These are phyloP conservation scores for Penicillium malachiteum DNA, from an alignment of 495 filamentous ascomycete species.

Conservation along the genomic window DNA sequence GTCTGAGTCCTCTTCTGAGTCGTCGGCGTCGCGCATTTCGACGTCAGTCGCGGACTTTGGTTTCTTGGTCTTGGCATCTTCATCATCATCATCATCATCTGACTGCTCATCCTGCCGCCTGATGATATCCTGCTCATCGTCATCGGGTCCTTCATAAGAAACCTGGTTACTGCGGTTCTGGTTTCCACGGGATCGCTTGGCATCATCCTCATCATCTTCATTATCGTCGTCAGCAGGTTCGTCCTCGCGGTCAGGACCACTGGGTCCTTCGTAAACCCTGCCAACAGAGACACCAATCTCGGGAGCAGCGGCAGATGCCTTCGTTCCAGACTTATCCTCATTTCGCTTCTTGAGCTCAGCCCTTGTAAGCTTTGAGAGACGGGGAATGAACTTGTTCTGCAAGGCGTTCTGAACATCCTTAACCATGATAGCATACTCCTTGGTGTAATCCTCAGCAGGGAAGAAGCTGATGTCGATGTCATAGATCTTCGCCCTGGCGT, in stretches of 20 bases:
- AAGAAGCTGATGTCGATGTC: slow-evolving; percentile 81
- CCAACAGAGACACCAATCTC: slow-evolving; percentile 80
- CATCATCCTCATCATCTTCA: slow-evolving; percentile 81
- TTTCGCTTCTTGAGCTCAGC: slow-evolving; percentile 78
- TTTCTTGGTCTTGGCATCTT: slow-evolving; percentile 31
- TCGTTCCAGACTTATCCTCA: slow-evolving; percentile 59
- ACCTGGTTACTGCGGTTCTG: slow-evolving; percentile 75
- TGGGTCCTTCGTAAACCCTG: slow-evolving; percentile 58
- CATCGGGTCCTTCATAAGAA: slow-evolving; percentile 88
- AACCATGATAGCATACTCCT: slow-evolving; percentile 79
- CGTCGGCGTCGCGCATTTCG: slow-evolving; percentile 35
- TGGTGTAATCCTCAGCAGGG: slow-evolving; percentile 74
- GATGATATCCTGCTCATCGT: slow-evolving; percentile 78
- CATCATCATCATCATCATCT: slow-evolving; percentile 48
- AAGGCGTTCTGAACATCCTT: slow-evolving; percentile 74
- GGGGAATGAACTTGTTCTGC: slow-evolving; percentile 74
- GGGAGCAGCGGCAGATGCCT: slow-evolving; percentile 66
- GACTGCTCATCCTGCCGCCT: slow-evolving; percentile 41
- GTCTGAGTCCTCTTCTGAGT: slow-evolving; percentile 38
- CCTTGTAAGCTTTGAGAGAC: slow-evolving; percentile 63
- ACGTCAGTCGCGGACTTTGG: slow-evolving; percentile 20
- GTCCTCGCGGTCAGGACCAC: slow-evolving; percentile 52
- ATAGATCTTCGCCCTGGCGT: slow-evolving; percentile 75
- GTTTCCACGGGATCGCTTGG: slow-evolving; percentile 72
- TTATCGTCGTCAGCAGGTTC: slow-evolving; percentile 70